Percentiles rank a stretch among this genome's conserved stretches.
These are phyloP conservation scores for Guadua angustifolia DNA, from an alignment of 176 grass and related monocot species.

Conservation along the genomic window DNA sequence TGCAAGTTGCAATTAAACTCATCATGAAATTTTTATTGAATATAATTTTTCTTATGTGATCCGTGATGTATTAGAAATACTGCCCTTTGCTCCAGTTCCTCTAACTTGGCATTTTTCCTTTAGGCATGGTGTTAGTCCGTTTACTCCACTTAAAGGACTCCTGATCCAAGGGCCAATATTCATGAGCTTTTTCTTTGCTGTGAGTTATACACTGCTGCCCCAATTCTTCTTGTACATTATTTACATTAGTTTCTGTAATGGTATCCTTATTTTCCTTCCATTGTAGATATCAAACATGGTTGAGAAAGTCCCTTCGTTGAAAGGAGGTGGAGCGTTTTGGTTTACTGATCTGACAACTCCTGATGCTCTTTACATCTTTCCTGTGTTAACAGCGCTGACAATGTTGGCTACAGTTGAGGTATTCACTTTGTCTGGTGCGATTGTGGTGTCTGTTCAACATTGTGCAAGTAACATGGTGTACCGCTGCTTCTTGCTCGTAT, in stretches of 20 bases:
- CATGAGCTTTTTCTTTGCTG: slow-evolving; percentile 94
- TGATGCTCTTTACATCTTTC: slow-evolving; percentile 71
- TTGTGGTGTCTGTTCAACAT: slow-evolving; percentile 8
- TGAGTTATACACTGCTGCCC: slow-evolving; percentile 48
- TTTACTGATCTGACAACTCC: slow-evolving; percentile 93
- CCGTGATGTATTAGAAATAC: slow-evolving; percentile 32
- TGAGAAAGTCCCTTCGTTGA: slow-evolving; percentile 87
- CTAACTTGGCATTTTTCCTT: slow-evolving; percentile 37
- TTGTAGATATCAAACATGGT: slow-evolving; percentile 90
- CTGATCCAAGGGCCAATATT: slow-evolving; percentile 83
- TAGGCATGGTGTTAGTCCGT: slow-evolving; percentile 84
- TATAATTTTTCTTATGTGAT: slow-evolving; percentile 1
- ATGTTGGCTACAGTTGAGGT: slow-evolving; percentile 87
- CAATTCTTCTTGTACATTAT: slow-evolving; percentile 31
- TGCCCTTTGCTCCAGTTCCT: slow-evolving; percentile 23
- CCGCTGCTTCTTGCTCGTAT: slow-evolving; percentile 7
- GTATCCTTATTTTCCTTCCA: background rate
- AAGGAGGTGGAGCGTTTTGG: slow-evolving; percentile 89
- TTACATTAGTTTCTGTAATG: slow-evolving; percentile 25
- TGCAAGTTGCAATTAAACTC: background rate
- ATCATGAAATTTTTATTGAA: background rate
- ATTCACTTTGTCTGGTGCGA: slow-evolving; percentile 39
- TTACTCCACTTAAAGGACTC: slow-evolving; percentile 80
- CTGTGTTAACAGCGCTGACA: slow-evolving; percentile 71
- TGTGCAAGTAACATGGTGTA: slow-evolving; percentile 17